These are phyloP conservation scores for Microdochium trichocladiopsis DNA, from an alignment of 2,329 filamentous ascomycete genomes.

Conservation along the genomic window DNA sequence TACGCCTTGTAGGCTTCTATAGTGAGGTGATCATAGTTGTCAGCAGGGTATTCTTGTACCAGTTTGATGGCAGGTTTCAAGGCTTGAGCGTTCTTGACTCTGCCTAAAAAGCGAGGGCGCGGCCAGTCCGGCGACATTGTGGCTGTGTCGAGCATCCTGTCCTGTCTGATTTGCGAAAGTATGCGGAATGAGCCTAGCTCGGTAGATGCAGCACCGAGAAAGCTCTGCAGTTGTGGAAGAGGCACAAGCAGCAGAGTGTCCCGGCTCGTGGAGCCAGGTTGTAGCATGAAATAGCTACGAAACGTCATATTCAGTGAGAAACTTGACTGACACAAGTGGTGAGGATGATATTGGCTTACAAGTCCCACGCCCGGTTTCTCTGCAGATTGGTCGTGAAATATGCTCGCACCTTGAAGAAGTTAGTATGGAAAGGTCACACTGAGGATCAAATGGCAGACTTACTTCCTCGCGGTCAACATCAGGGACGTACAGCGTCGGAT, in stretches of 20 bases:
- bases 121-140: slow-evolving; percentile 56
- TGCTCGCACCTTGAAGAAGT: slow-evolving; percentile 24
- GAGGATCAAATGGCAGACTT: no score
- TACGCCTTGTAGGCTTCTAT: slow-evolving; percentile 35
- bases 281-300: slow-evolving; percentile 62
- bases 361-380: slow-evolving; percentile 60
- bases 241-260: slow-evolving; percentile 62
- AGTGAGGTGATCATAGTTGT: slow-evolving; percentile 44
- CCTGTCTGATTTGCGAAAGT: slow-evolving; percentile 49
- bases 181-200: slow-evolving; percentile 36
- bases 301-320: slow-evolving; percentile 7
- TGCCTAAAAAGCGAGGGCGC: slow-evolving; percentile 55
- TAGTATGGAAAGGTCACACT: no score
- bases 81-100: slow-evolving; percentile 11
- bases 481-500: slow-evolving; percentile 52
- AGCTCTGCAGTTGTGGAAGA: slow-evolving; percentile 54
- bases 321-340: not conserved
- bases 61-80: slow-evolving; percentile 25
- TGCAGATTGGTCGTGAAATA: slow-evolving; percentile 54
- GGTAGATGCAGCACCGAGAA: slow-evolving; percentile 59
- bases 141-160: slow-evolving; percentile 45
- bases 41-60: slow-evolving; percentile 33
- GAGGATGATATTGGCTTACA: slow-evolving; percentile 51
- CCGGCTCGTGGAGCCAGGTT: slow-evolving; percentile 34
- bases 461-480: slow-evolving; percentile 41